Evolutionary conservation across 192 early-diverging fungal genomes (phyloP).

Genomic region (Obelidium mucronatum): DNA sequence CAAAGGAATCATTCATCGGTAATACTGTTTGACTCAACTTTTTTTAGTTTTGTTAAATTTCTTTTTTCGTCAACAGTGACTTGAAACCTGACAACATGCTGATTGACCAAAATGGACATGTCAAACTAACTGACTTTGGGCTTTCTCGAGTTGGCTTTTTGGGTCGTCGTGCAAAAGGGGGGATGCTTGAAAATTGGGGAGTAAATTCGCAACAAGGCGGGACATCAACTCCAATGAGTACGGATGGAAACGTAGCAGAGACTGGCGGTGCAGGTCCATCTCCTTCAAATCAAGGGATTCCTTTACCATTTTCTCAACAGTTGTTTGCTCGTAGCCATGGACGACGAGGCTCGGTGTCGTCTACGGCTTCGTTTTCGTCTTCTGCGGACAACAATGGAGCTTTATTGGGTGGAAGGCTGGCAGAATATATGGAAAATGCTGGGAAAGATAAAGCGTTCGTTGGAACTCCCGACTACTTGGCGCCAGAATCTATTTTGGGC

Average conservation of each 20-base stretch:
- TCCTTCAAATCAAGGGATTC: conserved; percentile 6
- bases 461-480: conserved; percentile 91
- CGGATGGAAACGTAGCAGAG: background rate
- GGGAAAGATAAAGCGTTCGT: conserved; percentile 64
- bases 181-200: conserved; percentile 39
- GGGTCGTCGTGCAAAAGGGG: conserved; percentile 71
- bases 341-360: conserved; percentile 46
- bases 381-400: conserved; percentile 19
- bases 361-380: conserved; percentile 38
- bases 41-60: background rate
- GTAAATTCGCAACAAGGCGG: background rate
- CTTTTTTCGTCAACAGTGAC: conserved; percentile 58
- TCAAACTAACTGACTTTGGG: conserved; percentile 91
- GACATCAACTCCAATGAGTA: background rate
- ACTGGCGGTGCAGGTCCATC: background rate
- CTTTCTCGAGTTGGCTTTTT: conserved; percentile 84
- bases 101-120: conserved; percentile 83
- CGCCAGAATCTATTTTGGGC: conserved; percentile 86
- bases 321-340: conserved; percentile 35
- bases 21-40: conserved; percentile 40
- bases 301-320: conserved; percentile 28
- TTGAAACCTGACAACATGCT: conserved; percentile 88
- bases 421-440: conserved; percentile 57
- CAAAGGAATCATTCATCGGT: conserved; percentile 83
- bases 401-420: conserved; percentile 48